Base-by-base conservation (phyloP, 768 basidiomycete species). In the Mycena galericulata region DNA sequence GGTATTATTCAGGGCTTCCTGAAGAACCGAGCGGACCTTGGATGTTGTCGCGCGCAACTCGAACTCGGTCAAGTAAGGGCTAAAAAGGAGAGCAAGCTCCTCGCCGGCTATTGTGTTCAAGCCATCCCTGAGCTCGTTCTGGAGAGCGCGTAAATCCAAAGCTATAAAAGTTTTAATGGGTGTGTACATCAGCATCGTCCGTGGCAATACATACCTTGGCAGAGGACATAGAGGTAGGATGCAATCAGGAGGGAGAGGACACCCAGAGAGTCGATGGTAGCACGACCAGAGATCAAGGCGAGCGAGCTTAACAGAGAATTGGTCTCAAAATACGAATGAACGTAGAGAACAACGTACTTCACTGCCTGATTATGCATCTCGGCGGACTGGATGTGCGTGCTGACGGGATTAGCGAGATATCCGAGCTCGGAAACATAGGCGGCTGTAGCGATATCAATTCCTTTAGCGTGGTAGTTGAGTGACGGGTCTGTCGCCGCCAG, bases 321-420 rank as follows among this genome's bases (percentile, higher is more conserved):
- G 22, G 24, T 20, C 7, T 5, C 1, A 26, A 2, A 2, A 18
- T 8, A 32, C 20, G 24, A 1, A 20, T 30, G 10, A 36, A 17
- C 36, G 24, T 29, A 47, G 15, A 9, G 24, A 9, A 32, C 46
- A 45, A 80, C 90, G 74, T 72, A 91, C 91, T 94, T 95, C 75
- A 94, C 87, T 12, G 92, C 89, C 76, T 94, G 93, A 73, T 95
- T 95, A 72, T 93, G 92, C 86, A 94, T 92, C 79, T 95, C 93
- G 5, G 93, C 93, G 3, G 90, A 91, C 77, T 95, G 92, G 45
- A 94, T 88, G 75, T 92, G 90, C 7, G 92, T 92, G 14, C 89
- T 90, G 15, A 94, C 93, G 3, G 93, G 92, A 72, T 85, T 89
- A 1, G 93, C 92, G 22, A 95, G 85, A 79, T 88, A 91, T 5